A percentile compares a stretch with the other conserved stretches of the same genome.
phyloP scores from a whole-genome alignment of 2,329 filamentous ascomycete genomes.

The Plenodomus biglobosus region DNA sequence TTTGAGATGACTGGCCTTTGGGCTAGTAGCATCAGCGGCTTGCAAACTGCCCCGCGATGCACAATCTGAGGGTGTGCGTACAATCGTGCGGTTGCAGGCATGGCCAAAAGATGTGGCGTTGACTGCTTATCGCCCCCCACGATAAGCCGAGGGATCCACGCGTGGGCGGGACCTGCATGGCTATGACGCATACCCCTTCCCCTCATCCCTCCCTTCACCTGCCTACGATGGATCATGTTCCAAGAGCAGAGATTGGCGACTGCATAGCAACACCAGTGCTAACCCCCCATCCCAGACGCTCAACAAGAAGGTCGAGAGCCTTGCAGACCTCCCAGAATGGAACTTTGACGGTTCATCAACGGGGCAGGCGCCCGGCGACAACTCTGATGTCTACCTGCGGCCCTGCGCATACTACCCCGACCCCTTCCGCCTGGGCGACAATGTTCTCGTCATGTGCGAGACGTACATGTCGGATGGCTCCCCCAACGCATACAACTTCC shows the following conservation, averaged over 20 bases:
- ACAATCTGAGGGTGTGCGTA: slow-evolving; percentile 7
- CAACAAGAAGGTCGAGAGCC: slow-evolving; percentile 56
- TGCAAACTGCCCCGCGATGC: slow-evolving; percentile 5
- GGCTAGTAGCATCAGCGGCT: slow-evolving; percentile 4
- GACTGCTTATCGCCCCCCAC: slow-evolving; percentile 38
- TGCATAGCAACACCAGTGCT: slow-evolving; percentile 12
- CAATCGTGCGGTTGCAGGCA: slow-evolving; percentile 10
- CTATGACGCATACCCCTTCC: slow-evolving; percentile 5
- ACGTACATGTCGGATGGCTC: slow-evolving; percentile 92
- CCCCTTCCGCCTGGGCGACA: slow-evolving; percentile 84
- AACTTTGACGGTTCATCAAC: slow-evolving; percentile 90
- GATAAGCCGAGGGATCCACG: slow-evolving; percentile 31
- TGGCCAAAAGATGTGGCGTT: slow-evolving; percentile 14
- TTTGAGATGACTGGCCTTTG: neutral
- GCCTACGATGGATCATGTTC: slow-evolving; percentile 1
- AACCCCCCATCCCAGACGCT: slow-evolving; percentile 58
- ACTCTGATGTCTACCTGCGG: slow-evolving; percentile 96
- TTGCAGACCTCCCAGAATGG: slow-evolving; percentile 73
- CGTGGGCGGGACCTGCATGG: slow-evolving; percentile 14
- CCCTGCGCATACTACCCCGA: slow-evolving; percentile 87
- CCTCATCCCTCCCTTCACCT: slow-evolving; percentile 4
- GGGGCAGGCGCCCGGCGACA: slow-evolving; percentile 86
- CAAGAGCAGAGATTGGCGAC: neutral
- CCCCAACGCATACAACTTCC: slow-evolving; percentile 98
- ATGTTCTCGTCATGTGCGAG: slow-evolving; percentile 92